Base-by-base conservation (phyloP, 106 monocot species). In the Dendrobium chrysotoxum region DNA sequence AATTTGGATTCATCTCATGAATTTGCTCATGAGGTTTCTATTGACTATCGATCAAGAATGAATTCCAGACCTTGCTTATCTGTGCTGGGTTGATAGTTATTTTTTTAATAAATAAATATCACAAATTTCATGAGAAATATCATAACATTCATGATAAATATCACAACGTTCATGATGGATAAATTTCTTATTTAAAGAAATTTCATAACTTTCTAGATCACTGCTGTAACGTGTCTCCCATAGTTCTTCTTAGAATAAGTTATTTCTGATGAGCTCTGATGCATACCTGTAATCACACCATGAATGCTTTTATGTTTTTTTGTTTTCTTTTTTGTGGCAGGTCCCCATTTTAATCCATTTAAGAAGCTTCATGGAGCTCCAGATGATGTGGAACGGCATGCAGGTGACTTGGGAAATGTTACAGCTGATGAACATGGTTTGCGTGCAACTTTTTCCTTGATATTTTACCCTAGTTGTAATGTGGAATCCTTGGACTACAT, bases 341-440 rank as follows among this genome's bases (percentile, higher is more conserved):
- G 93, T 23, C 93, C 93, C 21, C 93, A 93, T 88, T 93, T 90
- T 80, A 93, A 93, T 88, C 93, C 93, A 42, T 44, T 82, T 50
- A 90, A 76, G 18, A 90, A 90, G 80, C 54, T 50, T 83, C 90
- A 93, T 84, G 90, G 93, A 28, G 86, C 83, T 77, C 93, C 90
- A 30, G 10, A 57, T 71, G 90, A 90, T 82, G 80, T 78, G 17
- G 88, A 88, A 44, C 71, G 93, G 25, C 93, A 93, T 86, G 93
- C 90, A 41, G 93, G 93, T 71, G 93, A 93, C 83, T 86, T 93
- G 72, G 93, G 93, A 87, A 93, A 93, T 83, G 86, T 93, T 75
- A 38, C 85, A 64, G 90, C 93, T 45, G 77, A 85, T 47, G 68
- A 86, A 78, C 83, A 90, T 80, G 93, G 90, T 93, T 9, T 78